A percentile compares a stretch with the other conserved stretches of the same genome.
Conservation (phyloP, 202 grass and related monocot species). For the Elaeis oleifera region DNA sequence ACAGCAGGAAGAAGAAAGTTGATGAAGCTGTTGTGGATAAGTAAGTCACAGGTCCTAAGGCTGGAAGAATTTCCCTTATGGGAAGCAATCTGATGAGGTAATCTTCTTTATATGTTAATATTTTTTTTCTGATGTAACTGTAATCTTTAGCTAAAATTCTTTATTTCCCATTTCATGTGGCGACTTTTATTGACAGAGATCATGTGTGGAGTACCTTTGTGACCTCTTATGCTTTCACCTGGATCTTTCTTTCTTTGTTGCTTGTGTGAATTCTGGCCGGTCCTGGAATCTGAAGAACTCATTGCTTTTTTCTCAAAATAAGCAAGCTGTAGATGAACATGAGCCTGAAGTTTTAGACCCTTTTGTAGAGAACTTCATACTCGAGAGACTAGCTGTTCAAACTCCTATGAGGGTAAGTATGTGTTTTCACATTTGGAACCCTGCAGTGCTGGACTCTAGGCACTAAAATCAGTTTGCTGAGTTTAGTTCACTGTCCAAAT, state of each 20-base stretch:
- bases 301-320: slow-evolving; percentile 64
- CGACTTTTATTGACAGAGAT: slow-evolving; percentile 48
- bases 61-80: slow-evolving; percentile 75
- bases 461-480: no score
- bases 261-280: slow-evolving; percentile 72
- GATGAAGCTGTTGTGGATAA: slow-evolving; percentile 86
- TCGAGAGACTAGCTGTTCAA: slow-evolving; percentile 78
- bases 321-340: slow-evolving; percentile 37
- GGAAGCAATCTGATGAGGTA: slow-evolving; percentile 61
- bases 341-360: slow-evolving; percentile 49
- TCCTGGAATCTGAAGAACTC: slow-evolving; percentile 59
- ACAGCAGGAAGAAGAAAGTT: slow-evolving; percentile 63
- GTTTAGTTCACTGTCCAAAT: no score
- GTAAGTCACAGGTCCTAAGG: slow-evolving; percentile 74
- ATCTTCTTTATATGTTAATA: slow-evolving; percentile 5
- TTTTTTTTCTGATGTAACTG: slow-evolving; percentile 15
- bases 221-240: slow-evolving; percentile 95
- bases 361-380: slow-evolving; percentile 97
- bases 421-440: no score
- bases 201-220: slow-evolving; percentile 76
- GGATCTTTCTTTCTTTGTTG: slow-evolving; percentile 79
- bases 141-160: neutral
- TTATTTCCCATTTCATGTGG: slow-evolving; percentile 19
- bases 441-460: no score
- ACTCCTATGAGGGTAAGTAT: slow-evolving; percentile 71